Evolutionary conservation across 2,329 filamentous ascomycete genomes (phyloP), one percentile per base, ranked within the genome.

Genomic region (Neoascochyta sp.): DNA sequence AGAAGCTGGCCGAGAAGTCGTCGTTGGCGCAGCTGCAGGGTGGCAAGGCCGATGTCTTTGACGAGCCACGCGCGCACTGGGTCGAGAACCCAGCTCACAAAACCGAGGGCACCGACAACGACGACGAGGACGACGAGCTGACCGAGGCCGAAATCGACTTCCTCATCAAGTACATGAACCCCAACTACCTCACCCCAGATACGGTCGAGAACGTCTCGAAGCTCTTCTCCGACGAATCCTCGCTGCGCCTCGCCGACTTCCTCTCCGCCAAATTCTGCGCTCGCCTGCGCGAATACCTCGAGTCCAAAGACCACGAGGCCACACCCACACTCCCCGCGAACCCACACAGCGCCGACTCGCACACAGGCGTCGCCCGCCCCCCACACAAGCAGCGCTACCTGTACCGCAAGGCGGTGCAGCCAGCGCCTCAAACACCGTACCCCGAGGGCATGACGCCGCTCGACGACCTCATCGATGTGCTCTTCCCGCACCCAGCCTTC

Each of bases 341-440:
- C 39, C 60, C 57, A 2, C 46, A 50, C 27, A 50, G 49, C 32
- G 46, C 45, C 22, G 43, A 47, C 5, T 50, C 52, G 4, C 50
- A 66, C 66, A 40, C 75, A 69, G 22, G 65, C 67, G 83, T 93
- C 7, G 86, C 92, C 5, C 76, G 78, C 17, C 92, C 92, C 21
- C 92, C 92, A 1, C 89, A 98, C 67, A 98, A 98, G 68, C 88
- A 95, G 57, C 85, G 89, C 9, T 98, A 83, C 61, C 71, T 95
- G 2, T 98, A 92, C 64, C 75, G 86, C 37, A 80, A 87, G 47
- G 62, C 67, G 65, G 45, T 71, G 53, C 27, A 63, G 15, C 55
- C 50, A 2, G 50, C 54, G 15, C 52, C 56, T 8, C 65, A 30
- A 41, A 63, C 26, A 41, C 62, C 34, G 22, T 60, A 53, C 36